These are phyloP conservation scores for Penicillium capsulatum DNA, from an alignment of 2,329 filamentous ascomycete genomes.

Conservation along the genomic window DNA sequence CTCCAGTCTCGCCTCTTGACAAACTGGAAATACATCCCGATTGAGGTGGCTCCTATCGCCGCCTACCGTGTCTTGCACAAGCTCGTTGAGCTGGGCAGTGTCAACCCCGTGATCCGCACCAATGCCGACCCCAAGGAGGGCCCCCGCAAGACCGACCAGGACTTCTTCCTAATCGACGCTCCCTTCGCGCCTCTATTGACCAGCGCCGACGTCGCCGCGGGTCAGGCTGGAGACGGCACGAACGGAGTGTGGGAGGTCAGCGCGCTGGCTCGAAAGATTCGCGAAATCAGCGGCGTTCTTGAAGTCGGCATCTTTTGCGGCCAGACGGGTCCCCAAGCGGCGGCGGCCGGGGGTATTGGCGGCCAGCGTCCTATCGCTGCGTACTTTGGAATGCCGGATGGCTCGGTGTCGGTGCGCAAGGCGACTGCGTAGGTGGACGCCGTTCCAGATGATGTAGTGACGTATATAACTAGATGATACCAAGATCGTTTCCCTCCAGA, in stretches of 20 bases:
- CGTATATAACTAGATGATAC: constrained; percentile 22
- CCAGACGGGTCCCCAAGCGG: constrained; percentile 67
- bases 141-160: constrained; percentile 79
- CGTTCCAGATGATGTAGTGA: constrained; percentile 4
- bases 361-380: constrained; percentile 89
- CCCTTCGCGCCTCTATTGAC: constrained; percentile 73
- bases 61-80: constrained; percentile 71
- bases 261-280: constrained; percentile 67
- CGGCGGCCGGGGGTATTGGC: constrained; percentile 57
- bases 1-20: constrained; percentile 69
- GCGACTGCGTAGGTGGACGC: constrained; percentile 25
- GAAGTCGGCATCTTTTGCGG: constrained; percentile 91
- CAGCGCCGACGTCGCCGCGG: constrained; percentile 50
- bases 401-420: constrained; percentile 56
- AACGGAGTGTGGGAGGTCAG: constrained; percentile 77
- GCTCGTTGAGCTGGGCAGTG: constrained; percentile 68
- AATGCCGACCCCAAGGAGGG: constrained; percentile 74
- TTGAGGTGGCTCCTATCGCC: constrained; percentile 86
- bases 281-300: constrained; percentile 77
- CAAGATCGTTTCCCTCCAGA: constrained; percentile 13
- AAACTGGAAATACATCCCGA: constrained; percentile 79
- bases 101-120: constrained; percentile 65
- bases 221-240: constrained; percentile 52
- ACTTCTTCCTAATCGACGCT: constrained; percentile 87
- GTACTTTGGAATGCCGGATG: constrained; percentile 89